phyloP scores from a whole-genome alignment of 1,284 basidiomycete species.

The Cutaneotrichosporon sp. region DNA sequence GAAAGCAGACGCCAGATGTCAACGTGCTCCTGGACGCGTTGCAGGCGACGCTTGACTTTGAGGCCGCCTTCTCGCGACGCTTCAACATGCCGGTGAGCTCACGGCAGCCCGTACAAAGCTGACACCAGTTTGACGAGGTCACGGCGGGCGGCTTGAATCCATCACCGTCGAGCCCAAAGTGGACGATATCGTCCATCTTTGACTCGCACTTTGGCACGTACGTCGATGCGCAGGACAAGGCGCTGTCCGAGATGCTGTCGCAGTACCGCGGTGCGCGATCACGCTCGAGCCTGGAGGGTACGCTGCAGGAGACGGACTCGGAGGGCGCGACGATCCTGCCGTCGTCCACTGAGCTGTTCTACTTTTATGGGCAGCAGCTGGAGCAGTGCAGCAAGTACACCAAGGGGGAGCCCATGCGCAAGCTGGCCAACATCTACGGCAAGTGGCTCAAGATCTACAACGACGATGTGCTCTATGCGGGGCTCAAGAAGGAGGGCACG shows the following conservation, averaged over 20 bases:
- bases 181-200: slow-evolving; percentile 77
- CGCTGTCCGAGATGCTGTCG: slow-evolving; percentile 55
- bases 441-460: slow-evolving; percentile 95
- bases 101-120: slow-evolving; percentile 2
- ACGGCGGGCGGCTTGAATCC: slow-evolving; percentile 22
- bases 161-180: slow-evolving; percentile 36
- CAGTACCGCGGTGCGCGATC: slow-evolving; percentile 64
- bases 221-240: slow-evolving; percentile 89
- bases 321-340: slow-evolving; percentile 68
- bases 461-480: slow-evolving; percentile 75
- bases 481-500: slow-evolving; percentile 58
- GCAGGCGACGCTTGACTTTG: slow-evolving; percentile 80
- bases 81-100: slow-evolving; percentile 66
- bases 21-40: slow-evolving; percentile 74
- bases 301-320: slow-evolving; percentile 52
- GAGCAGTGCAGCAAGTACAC: slow-evolving; percentile 81
- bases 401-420: slow-evolving; percentile 72
- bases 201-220: slow-evolving; percentile 88
- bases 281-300: slow-evolving; percentile 64
- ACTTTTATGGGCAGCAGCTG: slow-evolving; percentile 90
- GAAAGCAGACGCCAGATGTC: slow-evolving; percentile 58
- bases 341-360: slow-evolving; percentile 93
- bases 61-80: slow-evolving; percentile 68
- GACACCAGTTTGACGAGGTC: slow-evolving; percentile 46
- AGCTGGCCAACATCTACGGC: slow-evolving; percentile 71